These are phyloP conservation scores for Rutstroemia sp. DNA, from an alignment of 2,329 filamentous ascomycete species.

Conservation along the genomic window DNA sequence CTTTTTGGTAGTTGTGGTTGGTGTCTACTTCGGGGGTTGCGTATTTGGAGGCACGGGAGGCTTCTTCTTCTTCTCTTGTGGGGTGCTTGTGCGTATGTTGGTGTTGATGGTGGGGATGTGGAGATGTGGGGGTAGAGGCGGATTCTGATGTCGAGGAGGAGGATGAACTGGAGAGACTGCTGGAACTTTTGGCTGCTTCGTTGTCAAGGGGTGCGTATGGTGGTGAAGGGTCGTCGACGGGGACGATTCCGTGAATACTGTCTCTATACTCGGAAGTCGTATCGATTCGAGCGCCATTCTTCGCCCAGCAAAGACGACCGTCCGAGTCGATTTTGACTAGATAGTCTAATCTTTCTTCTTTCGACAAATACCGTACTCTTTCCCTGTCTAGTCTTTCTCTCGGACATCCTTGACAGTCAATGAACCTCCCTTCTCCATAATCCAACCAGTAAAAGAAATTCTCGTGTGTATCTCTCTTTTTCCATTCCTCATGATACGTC, in stretches of 20 bases:
- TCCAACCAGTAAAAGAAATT: slow-evolving; percentile 97
- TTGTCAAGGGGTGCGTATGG: slow-evolving; percentile 32
- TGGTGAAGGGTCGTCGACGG: slow-evolving; percentile 51
- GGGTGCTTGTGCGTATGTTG: slow-evolving; percentile 22
- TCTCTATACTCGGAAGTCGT: slow-evolving; percentile 72
- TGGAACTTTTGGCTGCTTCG: slow-evolving; percentile 19
- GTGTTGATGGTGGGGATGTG: slow-evolving; percentile 12
- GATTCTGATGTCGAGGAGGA: background rate
- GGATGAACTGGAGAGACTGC: background rate
- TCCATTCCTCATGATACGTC: slow-evolving; percentile 80
- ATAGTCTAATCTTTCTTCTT: slow-evolving; percentile 76
- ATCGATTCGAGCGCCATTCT: slow-evolving; percentile 70
- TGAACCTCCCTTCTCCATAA: slow-evolving; percentile 61
- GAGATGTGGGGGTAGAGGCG: background rate
- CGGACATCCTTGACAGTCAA: slow-evolving; percentile 66
- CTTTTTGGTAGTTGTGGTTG: slow-evolving; percentile 51
- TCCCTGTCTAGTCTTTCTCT: slow-evolving; percentile 69
- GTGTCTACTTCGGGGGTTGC: slow-evolving; percentile 55
- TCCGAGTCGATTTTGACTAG: slow-evolving; percentile 67
- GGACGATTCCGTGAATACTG: slow-evolving; percentile 68
- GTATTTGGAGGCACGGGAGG: slow-evolving; percentile 56
- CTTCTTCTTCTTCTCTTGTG: slow-evolving; percentile 39
- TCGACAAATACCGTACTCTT: slow-evolving; percentile 73
- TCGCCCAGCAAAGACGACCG: slow-evolving; percentile 79
- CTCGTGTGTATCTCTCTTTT: slow-evolving; percentile 64